Percentiles rank a stretch among this genome's conserved stretches.
phyloP scores from a whole-genome alignment of 23 red algal species.

The Gracilariopsis chorda region DNA sequence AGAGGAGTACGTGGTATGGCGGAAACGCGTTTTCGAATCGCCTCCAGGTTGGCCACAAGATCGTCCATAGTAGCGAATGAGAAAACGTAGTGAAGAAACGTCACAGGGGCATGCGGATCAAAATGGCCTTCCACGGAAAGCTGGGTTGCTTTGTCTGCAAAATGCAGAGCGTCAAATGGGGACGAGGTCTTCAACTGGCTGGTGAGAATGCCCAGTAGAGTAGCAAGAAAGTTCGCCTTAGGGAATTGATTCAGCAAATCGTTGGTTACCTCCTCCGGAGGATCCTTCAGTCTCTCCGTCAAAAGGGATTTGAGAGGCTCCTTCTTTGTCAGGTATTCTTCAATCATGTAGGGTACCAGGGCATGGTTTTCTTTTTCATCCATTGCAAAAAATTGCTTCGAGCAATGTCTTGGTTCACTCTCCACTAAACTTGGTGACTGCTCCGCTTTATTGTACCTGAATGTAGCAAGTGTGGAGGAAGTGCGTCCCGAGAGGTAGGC shows the following conservation, averaged over 20 bases:
- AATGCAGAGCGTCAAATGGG: neutral
- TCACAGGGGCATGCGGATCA: neutral
- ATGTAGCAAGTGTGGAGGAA: too few species aligned
- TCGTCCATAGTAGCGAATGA: slow-evolving; percentile 7
- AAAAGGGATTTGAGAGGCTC: neutral
- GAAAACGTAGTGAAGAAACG: neutral
- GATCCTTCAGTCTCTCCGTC: neutral
- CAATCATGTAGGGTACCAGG: too few species aligned
- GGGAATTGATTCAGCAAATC: neutral
- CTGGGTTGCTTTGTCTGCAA: neutral
- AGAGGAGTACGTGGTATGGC: neutral
- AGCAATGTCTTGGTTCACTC: too few species aligned
- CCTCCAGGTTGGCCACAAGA: neutral
- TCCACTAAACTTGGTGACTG: too few species aligned
- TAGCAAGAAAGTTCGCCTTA: neutral
- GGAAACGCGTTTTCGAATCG: neutral
- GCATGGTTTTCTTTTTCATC: too few species aligned
- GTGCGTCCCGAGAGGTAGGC: too few species aligned
- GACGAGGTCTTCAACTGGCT: neutral
- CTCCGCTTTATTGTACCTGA: too few species aligned
- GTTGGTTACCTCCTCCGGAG: neutral
- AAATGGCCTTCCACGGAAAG: neutral
- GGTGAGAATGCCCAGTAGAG: neutral
- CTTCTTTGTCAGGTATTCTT: neutral
- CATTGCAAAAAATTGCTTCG: too few species aligned